Evolutionary conservation across 1,139 yeast genomes (phyloP).

Genomic region (Yamadazyma diospyri): DNA sequence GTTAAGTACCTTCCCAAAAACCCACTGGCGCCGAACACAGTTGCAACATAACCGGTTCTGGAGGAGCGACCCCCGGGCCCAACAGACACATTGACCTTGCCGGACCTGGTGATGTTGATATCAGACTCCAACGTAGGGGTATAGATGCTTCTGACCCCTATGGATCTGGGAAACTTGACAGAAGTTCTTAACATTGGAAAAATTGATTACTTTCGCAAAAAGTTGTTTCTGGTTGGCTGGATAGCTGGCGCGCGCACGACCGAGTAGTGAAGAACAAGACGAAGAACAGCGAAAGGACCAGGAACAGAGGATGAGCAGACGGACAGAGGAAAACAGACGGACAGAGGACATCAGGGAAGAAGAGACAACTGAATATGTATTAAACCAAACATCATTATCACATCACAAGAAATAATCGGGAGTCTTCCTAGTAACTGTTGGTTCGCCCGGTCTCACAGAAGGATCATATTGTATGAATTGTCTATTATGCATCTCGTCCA

Average conservation of each 20-base stretch:
- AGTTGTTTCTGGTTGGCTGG: conserved; percentile 22
- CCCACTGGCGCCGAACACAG: conserved; percentile 84
- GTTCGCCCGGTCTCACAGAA: conserved; percentile 92
- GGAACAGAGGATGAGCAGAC: no score
- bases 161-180: conserved; percentile 17
- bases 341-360: background rate
- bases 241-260: conserved; percentile 2
- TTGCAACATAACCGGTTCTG: conserved; percentile 87
- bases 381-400: conserved; percentile 3
- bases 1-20: conserved; percentile 73
- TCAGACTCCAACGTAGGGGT: conserved; percentile 51
- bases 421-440: conserved; percentile 89
- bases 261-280: no score
- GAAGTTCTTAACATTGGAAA: conserved; percentile 28
- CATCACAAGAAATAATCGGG: conserved; percentile 83
- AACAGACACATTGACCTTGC: conserved; percentile 64
- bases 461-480: conserved; percentile 94
- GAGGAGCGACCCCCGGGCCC: conserved; percentile 87
- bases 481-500: conserved; percentile 85
- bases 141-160: conserved; percentile 33
- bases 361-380: background rate
- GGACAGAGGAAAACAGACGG: no score
- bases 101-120: conserved; percentile 70
- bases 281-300: no score
- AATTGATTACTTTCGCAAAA: conserved; percentile 14